Evolutionary conservation across 2,329 filamentous ascomycete genomes (phyloP), one percentile per base, ranked within the genome.

Genomic region (Pseudonectria buxi): DNA sequence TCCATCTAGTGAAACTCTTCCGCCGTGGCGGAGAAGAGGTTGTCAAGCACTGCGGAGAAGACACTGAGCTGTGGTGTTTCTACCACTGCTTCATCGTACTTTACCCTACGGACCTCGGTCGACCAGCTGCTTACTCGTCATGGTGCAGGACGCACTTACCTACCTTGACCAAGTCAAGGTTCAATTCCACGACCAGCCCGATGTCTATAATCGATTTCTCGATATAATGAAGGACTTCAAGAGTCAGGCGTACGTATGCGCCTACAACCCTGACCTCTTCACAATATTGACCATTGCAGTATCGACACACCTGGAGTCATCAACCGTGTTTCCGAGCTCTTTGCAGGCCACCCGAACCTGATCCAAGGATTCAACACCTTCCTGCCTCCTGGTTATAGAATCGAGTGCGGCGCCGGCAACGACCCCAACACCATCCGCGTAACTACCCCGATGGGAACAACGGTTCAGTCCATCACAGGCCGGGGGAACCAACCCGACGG

Each of bases 151-250:
- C 56, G 92, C 92, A 24, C 73, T 98, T 29, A 95, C 88, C 54
- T 98, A 98, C 56, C 76, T 98, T 15, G 92, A 98, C 56, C 92
- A 96, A 62, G 92, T 98, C 45, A 98, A 98, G 63, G 89, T 96
- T 18, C 89, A 95, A 55, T 98, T 98, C 51, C 85, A 88, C 41
- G 90, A 96, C 45, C 88, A 95, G 49, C 89, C 92, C 4, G 90
- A 96, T 60, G 92, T 98, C 1, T 98, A 98, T 55, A 96, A 96
- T 55, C 75, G 86, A 26, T 96, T 98, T 52, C 67, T 98, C 30
- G 92, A 98, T 51, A 98, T 98, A 32, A 98, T 98, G 92, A 98
- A 98, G 57, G 92, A 98, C 52, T 98, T 98, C 61, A 98, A 98
- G 65, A 95, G 88, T 53, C 90, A 95, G 65, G 88, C 89, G 77